Evolutionary conservation across 2,329 filamentous ascomycete genomes (phyloP).

Genomic region (Neophaeococcomyces aloes): DNA sequence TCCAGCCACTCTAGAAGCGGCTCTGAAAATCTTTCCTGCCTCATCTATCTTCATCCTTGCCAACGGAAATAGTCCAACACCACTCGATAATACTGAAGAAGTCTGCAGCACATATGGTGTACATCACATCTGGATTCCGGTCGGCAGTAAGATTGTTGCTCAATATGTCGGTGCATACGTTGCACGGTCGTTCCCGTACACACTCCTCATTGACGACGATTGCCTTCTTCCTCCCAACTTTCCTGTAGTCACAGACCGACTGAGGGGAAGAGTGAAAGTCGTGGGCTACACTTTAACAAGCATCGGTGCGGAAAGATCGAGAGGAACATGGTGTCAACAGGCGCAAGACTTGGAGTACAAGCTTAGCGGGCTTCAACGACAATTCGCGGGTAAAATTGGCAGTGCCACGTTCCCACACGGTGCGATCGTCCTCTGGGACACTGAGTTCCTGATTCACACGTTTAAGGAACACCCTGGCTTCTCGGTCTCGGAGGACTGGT

Average conservation of each 20-base stretch:
- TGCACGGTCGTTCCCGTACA: conserved; percentile 36
- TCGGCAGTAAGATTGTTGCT: conserved; percentile 41
- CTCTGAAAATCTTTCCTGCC: conserved; percentile 37
- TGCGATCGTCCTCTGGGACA: conserved; percentile 41
- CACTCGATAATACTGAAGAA: conserved; percentile 39
- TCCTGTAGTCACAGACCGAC: conserved; percentile 36
- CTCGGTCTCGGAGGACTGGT: conserved; percentile 43
- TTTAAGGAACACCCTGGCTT: conserved; percentile 43
- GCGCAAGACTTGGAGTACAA: conserved; percentile 46
- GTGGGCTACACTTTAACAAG: conserved; percentile 43
- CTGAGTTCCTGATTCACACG: conserved; percentile 35
- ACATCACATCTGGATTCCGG: conserved; percentile 40
- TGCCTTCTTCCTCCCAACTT: conserved; percentile 40
- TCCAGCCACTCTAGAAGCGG: conserved; percentile 34
- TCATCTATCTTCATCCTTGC: conserved; percentile 39
- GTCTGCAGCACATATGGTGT: conserved; percentile 36
- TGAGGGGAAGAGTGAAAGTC: conserved; percentile 32
- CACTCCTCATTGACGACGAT: conserved; percentile 42
- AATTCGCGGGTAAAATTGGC: conserved; percentile 36
- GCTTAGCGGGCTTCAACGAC: conserved; percentile 37
- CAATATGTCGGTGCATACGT: conserved; percentile 41
- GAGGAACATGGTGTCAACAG: conserved; percentile 33
- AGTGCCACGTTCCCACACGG: conserved; percentile 43
- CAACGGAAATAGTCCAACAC: conserved; percentile 39
- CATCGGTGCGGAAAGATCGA: conserved; percentile 28